Evolutionary conservation across 2,329 filamentous ascomycete species (phyloP), one percentile per base, ranked within the genome.

Genomic region (Fusarium hostae): DNA sequence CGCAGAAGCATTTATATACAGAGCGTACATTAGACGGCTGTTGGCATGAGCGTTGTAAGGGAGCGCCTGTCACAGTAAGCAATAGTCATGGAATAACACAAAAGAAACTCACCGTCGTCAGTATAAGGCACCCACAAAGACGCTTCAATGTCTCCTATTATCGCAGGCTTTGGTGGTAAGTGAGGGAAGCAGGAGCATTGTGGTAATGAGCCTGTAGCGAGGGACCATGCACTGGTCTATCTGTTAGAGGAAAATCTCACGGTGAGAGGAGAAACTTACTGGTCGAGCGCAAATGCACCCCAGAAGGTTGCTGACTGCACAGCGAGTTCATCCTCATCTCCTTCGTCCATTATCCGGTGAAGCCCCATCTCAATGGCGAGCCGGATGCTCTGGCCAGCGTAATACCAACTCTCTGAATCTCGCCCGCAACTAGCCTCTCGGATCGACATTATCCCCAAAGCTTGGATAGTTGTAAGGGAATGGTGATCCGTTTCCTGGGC

Each of bases 401-500:
- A 91, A 63, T 89, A 91, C 85, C 91, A 93, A 55, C 91, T 92
- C 70, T 91, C 89, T 34, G 90, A 92, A 75, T 94, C 90, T 37
- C 91, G 86, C 1, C 91, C 91, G 70, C 89, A 90, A 75, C 91
- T 93, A 6, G 90, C 91, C 81, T 94, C 91, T 44, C 92, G 84
- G 70, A 94, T 89, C 9, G 90, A 91, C 91, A 95, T 92, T 74
- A 94, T 88, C 9, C 91, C 91, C 22, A 94, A 82, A 3, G 92
- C 92, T 81, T 94, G 92, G 47, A 93, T 90, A 8, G 90, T 93
- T 5, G 91, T 92, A 34, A 94, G 81, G 10, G 80, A 87, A 68
- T 92, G 88, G 57, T 89, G 87, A 65, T 92, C 83, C 4, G 82
- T 78, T 69, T 90, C 86, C 59, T 87, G 82, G 61, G 87, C 83